phyloP scores from a whole-genome alignment of 768 basidiomycete species.

The Pleurotus citrinopileatus region DNA sequence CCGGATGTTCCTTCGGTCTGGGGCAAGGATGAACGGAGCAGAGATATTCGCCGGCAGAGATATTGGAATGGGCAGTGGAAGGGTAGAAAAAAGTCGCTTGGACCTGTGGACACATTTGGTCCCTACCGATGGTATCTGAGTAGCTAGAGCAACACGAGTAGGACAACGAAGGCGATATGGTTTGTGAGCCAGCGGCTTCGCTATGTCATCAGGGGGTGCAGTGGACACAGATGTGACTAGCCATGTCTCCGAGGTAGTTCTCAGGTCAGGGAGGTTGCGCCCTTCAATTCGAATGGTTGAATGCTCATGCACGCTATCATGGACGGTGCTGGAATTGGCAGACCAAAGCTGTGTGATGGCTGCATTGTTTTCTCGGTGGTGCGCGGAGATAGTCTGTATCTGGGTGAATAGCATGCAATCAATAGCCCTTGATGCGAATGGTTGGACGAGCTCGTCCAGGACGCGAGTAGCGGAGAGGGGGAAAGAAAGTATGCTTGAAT shows the following conservation, averaged over 20 bases:
- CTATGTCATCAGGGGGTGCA: background rate
- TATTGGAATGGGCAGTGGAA: conserved; percentile 38
- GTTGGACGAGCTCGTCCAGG: conserved; percentile 23
- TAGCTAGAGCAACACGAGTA: conserved; percentile 31
- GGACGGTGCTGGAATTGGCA: conserved; percentile 16
- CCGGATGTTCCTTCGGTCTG: conserved; percentile 42
- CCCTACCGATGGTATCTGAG: conserved; percentile 12
- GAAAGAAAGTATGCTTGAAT: conserved; percentile 19
- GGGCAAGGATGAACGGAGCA: conserved; percentile 43
- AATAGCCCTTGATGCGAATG: conserved; percentile 27
- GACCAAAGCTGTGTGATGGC: conserved; percentile 18
- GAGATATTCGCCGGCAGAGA: conserved; percentile 44
- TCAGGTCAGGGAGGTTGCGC: background rate
- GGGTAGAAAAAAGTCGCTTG: conserved; percentile 38
- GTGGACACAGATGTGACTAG: background rate
- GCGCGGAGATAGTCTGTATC: conserved; percentile 26
- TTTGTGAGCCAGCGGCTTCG: background rate
- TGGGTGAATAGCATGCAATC: conserved; percentile 41
- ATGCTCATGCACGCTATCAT: conserved; percentile 10
- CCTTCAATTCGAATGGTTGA: conserved; percentile 1
- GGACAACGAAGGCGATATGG: conserved; percentile 26
- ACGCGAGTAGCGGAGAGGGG: conserved; percentile 22
- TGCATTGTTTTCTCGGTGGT: conserved; percentile 18
- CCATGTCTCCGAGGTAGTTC: background rate
- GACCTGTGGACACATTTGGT: background rate